Conservation (phyloP, 2,329 filamentous ascomycete species). For the Pseudopithomyces chartarum region DNA sequence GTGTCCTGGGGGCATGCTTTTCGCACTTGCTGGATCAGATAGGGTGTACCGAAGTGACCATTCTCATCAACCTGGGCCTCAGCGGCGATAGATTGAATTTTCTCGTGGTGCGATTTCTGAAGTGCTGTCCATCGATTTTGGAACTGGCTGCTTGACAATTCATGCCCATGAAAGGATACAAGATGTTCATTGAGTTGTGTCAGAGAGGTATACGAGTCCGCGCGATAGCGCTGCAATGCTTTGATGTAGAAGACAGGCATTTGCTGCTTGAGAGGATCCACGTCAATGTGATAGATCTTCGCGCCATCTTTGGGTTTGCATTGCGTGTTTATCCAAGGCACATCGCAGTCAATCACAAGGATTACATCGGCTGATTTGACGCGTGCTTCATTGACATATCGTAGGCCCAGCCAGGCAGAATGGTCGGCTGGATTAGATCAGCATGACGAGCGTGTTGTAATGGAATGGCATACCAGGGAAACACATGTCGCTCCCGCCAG, state of each 20-base stretch:
- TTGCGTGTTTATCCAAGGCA: slow-evolving; percentile 89
- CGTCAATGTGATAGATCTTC: slow-evolving; percentile 68
- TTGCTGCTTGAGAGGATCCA: slow-evolving; percentile 68
- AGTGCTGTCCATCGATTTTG: slow-evolving; percentile 59
- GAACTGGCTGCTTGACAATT: slow-evolving; percentile 49
- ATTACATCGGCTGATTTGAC: slow-evolving; percentile 83
- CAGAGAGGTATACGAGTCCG: slow-evolving; percentile 61
- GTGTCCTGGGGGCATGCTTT: slow-evolving; percentile 65
- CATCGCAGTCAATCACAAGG: slow-evolving; percentile 84
- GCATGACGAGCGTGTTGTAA: neutral
- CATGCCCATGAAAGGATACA: slow-evolving; percentile 45
- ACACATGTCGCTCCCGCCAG: slow-evolving; percentile 79
- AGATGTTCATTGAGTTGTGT: slow-evolving; percentile 72
- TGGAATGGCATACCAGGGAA: slow-evolving; percentile 61
- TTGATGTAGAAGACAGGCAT: slow-evolving; percentile 64
- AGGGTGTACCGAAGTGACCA: slow-evolving; percentile 66
- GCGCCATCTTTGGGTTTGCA: slow-evolving; percentile 62
- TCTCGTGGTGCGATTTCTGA: slow-evolving; percentile 61
- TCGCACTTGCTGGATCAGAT: slow-evolving; percentile 61
- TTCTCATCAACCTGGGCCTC: slow-evolving; percentile 63
- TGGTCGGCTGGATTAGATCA: slow-evolving; percentile 50
- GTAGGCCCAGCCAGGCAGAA: slow-evolving; percentile 63
- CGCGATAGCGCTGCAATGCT: slow-evolving; percentile 57
- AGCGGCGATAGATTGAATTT: slow-evolving; percentile 64
- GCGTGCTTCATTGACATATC: slow-evolving; percentile 73